Evolutionary conservation across 805 yeast genomes (phyloP).

Genomic region (Cyberlindnera sargentensis): DNA sequence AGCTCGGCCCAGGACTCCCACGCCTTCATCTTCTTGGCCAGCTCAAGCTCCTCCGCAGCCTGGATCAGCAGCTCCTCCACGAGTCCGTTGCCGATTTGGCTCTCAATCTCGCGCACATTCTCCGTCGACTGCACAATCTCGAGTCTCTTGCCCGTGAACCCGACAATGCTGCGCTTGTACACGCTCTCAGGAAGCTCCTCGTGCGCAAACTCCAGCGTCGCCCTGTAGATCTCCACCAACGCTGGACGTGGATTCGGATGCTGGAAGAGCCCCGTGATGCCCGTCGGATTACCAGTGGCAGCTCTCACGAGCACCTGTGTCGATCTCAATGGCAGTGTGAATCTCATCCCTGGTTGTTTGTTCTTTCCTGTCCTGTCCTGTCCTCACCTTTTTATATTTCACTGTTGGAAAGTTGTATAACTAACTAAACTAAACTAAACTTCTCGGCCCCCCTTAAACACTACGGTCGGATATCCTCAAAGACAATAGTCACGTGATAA

Average conservation of each 20-base stretch:
- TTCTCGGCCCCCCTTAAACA: too few species aligned
- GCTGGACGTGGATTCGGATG: slow-evolving; percentile 86
- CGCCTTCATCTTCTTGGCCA: slow-evolving; percentile 60
- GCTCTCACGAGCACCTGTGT: slow-evolving; percentile 51
- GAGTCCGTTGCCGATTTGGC: slow-evolving; percentile 71
- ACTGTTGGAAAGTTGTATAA: too few species aligned
- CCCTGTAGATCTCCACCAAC: slow-evolving; percentile 58
- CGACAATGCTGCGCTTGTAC: slow-evolving; percentile 68
- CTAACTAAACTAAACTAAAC: too few species aligned
- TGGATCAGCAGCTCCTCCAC: slow-evolving; percentile 78
- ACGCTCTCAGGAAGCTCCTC: slow-evolving; percentile 69
- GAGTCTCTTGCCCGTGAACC: slow-evolving; percentile 63
- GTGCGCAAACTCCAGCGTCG: slow-evolving; percentile 54
- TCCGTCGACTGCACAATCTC: slow-evolving; percentile 57
- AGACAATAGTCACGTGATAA: too few species aligned
- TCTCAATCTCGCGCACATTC: slow-evolving; percentile 59
- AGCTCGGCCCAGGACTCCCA: slow-evolving; percentile 76
- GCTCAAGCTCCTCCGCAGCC: slow-evolving; percentile 71
- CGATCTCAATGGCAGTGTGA: slow-evolving; percentile 21
- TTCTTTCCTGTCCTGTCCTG: too few species aligned
- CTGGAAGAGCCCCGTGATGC: slow-evolving; percentile 68
- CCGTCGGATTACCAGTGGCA: slow-evolving; percentile 66
- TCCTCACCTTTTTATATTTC: too few species aligned
- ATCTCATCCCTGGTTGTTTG: slow-evolving; percentile 26
- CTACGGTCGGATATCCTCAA: too few species aligned